A percentile compares a stretch with the other conserved stretches of the same genome.
Evolutionary conservation across 2,329 filamentous ascomycete genomes (phyloP).

Genomic region (Herpomyces periplanetae): DNA sequence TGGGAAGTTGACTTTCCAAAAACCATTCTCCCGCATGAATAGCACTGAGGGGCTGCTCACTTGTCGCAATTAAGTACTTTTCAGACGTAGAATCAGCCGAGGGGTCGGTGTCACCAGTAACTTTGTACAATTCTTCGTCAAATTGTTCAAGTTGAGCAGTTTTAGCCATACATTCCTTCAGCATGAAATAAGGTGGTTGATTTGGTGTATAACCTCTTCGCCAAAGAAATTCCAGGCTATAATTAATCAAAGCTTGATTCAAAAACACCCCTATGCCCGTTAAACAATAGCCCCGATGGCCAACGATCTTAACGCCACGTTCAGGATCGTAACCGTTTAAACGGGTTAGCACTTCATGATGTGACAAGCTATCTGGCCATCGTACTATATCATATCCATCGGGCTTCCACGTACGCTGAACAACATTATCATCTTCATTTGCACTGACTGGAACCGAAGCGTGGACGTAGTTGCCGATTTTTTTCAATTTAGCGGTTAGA

Average conservation of each 20-base stretch:
- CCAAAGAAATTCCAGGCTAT: constrained; percentile 58
- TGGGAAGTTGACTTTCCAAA: constrained; percentile 38
- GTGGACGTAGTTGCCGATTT: constrained; percentile 69
- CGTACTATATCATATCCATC: constrained; percentile 31
- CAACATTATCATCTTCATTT: constrained; percentile 53
- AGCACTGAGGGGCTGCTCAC: constrained; percentile 73
- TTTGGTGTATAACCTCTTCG: constrained; percentile 23
- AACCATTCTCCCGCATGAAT: constrained; percentile 86
- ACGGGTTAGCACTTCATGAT: constrained; percentile 65
- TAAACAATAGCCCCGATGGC: constrained; percentile 73
- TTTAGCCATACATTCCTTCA: constrained; percentile 82
- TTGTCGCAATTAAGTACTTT: constrained; percentile 47
- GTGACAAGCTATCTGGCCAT: constrained; percentile 36
- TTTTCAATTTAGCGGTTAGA: constrained; percentile 37
- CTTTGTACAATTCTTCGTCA: constrained; percentile 92
- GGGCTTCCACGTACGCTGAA: constrained; percentile 41
- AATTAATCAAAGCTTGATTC: constrained; percentile 51
- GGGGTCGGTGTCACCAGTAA: constrained; percentile 40
- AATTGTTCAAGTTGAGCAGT: constrained; percentile 90
- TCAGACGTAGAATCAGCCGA: constrained; percentile 40
- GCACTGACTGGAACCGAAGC: constrained; percentile 44
- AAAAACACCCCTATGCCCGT: constrained; percentile 60
- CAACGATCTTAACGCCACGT: constrained; percentile 66
- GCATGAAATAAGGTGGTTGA: constrained; percentile 73
- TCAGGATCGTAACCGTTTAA: constrained; percentile 75